Percentiles rank a stretch among this genome's conserved stretches.
phyloP scores from a whole-genome alignment of 1,139 yeast species.

The Hansenula anomala region DNA sequence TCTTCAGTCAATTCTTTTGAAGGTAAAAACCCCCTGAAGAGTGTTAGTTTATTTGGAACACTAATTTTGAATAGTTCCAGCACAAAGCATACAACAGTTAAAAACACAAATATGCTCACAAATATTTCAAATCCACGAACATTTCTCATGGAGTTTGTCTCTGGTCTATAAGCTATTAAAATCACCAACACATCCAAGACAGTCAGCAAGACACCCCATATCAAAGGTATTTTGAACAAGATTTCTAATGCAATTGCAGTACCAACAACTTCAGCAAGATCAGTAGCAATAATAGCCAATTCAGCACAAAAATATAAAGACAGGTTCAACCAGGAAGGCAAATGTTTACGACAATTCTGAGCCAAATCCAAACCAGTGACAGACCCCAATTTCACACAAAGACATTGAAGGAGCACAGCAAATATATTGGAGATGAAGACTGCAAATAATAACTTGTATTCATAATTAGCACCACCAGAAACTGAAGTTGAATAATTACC shows the following conservation, averaged over 20 bases:
- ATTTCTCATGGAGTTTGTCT: slow-evolving; percentile 68
- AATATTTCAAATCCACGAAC: slow-evolving; percentile 80
- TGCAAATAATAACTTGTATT: slow-evolving; percentile 77
- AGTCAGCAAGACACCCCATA: slow-evolving; percentile 76
- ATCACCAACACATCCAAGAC: slow-evolving; percentile 82
- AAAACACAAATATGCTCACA: slow-evolving; percentile 70
- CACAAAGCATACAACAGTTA: slow-evolving; percentile 82
- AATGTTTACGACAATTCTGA: slow-evolving; percentile 73
- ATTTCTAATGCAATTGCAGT: slow-evolving; percentile 88
- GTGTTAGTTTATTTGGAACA: slow-evolving; percentile 49
- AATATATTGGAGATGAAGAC: slow-evolving; percentile 77
- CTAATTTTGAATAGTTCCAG: slow-evolving; percentile 69
- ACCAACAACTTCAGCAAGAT: slow-evolving; percentile 90
- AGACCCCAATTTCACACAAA: slow-evolving; percentile 82
- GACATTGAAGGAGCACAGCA: slow-evolving; percentile 80
- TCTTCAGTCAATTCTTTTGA: slow-evolving; percentile 67
- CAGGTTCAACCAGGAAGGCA: slow-evolving; percentile 58
- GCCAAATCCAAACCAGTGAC: slow-evolving; percentile 91
- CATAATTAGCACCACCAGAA: slow-evolving; percentile 86
- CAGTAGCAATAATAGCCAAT: slow-evolving; percentile 87
- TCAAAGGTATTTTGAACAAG: slow-evolving; percentile 68
- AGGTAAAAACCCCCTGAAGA: slow-evolving; percentile 76
- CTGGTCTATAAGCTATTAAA: slow-evolving; percentile 83
- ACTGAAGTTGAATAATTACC: slow-evolving; percentile 96
- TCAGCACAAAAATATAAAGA: slow-evolving; percentile 73